Evolutionary conservation across 352 stramenopile species (phyloP), one percentile per base, ranked within the genome.

Genomic region (Phytophthora uliginosa): DNA sequence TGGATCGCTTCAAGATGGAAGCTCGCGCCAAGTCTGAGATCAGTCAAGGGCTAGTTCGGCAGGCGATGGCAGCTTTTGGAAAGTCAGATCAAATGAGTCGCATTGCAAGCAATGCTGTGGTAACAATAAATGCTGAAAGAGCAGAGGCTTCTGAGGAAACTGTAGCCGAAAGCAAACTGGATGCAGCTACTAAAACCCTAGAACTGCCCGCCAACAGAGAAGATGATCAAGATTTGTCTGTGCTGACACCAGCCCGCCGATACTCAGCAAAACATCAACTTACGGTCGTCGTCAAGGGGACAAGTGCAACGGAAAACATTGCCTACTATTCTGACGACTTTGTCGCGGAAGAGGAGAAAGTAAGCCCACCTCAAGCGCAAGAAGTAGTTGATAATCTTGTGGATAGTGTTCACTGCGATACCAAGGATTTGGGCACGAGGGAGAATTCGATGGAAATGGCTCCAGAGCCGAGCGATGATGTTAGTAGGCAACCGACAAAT

Each of bases 1-100:
- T 92, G 36, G 77, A 90, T 7, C 58, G 62, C 0, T 73, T 91
- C 24, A 85, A 83, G 59, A 58, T 67, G 7, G 70, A 78, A 17
- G 56, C 68, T 1, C 66, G 65, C 17, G 66, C 61, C 2, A 88
- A 84, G 56, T 86, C 78, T 2, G 58, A 81, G 42, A 54, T 54
- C 4, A 92, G 79, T 24, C 76, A 92, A 65, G 77, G 71, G 2
- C 73, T 92, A 13, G 81, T 92, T 22, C 74, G 69, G 10, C 80
- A 89, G 65, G 85, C 86, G 1, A 88, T 92, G 82, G 61, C 61
- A 38, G 33, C 52, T 40, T 75, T 77, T 45, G 55, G 57, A 24
- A 55, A 58, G 36, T 9, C 28, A 48, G 53, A 53, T 18, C 59
- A 47, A 36, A 8, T 2, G 18, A 64, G 20, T 57, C 53, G 3